Percentiles rank a stretch among this genome's conserved stretches.
These are phyloP conservation scores for Chaetothyriales sp. DNA, from an alignment of 2,329 filamentous ascomycete genomes.

Conservation along the genomic window DNA sequence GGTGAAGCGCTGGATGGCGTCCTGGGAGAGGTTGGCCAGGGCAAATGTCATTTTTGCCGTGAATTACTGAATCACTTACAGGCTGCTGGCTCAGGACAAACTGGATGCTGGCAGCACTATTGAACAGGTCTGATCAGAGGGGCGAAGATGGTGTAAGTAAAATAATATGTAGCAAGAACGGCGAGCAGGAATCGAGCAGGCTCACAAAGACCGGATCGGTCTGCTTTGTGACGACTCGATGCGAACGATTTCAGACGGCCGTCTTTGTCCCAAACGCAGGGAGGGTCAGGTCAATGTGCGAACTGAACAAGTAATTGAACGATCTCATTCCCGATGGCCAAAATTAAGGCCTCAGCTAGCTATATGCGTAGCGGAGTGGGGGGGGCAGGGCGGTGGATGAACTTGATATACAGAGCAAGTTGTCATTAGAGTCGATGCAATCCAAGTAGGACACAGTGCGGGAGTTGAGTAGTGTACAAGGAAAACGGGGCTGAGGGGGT, in stretches of 20 bases:
- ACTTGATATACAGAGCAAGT: not conserved
- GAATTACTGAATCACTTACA: not conserved
- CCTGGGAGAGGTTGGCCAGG: not conserved
- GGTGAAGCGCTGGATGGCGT: not conserved
- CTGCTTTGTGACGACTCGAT: not conserved
- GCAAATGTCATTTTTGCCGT: not conserved
- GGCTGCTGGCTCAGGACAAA: not conserved
- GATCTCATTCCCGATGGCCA: not conserved
- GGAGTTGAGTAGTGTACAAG: not conserved
- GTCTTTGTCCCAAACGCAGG: not conserved
- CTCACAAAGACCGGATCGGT: not conserved
- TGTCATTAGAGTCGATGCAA: not conserved
- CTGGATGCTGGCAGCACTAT: not conserved
- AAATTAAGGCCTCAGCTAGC: not conserved
- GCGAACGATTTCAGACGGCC: not conserved
- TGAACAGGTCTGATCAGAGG: not conserved
- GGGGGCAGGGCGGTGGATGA: not conserved
- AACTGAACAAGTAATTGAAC: not conserved
- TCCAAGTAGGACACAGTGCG: not conserved
- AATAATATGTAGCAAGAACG: not conserved
- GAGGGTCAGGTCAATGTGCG: not conserved
- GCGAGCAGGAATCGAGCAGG: not conserved
- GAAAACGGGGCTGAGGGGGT: not conserved
- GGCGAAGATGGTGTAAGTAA: not conserved
- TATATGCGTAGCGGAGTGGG: not conserved